Percentiles rank a stretch among this genome's conserved stretches.
phyloP scores from a whole-genome alignment of 2,329 filamentous ascomycete species.

The Orbilia blumenaviensis region DNA sequence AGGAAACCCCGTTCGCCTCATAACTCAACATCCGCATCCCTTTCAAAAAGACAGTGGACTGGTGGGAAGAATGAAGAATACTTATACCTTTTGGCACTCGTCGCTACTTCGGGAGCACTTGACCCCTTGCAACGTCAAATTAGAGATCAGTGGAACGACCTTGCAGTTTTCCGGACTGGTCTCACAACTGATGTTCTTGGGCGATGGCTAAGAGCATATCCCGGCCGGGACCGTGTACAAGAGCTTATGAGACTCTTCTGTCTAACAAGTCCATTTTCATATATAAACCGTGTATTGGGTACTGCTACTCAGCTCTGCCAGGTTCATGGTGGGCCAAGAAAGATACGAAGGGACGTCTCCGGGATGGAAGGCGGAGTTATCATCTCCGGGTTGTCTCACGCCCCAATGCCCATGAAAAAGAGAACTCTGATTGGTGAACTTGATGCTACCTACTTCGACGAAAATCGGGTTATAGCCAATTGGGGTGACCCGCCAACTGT shows the following conservation, averaged over 20 bases:
- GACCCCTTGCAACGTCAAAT: not conserved
- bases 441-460: not conserved
- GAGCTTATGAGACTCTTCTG: not conserved
- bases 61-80: conserved; percentile 1
- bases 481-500: not conserved
- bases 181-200: conserved; percentile 6
- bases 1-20: not conserved
- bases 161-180: not conserved
- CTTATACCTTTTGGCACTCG: not conserved
- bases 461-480: not conserved
- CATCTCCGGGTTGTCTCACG: not conserved
- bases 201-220: not conserved
- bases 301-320: not conserved
- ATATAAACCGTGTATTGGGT: not conserved
- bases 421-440: not conserved
- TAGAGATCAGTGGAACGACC: not conserved
- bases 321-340: not conserved
- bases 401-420: not conserved
- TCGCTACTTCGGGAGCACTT: not conserved
- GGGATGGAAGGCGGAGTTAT: not conserved
- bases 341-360: not conserved
- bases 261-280: not conserved
- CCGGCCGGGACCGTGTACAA: not conserved
- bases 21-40: not conserved
- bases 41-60: not conserved